Evolutionary conservation across 78 protist genomes (phyloP).

Genomic region (Acrasis kona): DNA sequence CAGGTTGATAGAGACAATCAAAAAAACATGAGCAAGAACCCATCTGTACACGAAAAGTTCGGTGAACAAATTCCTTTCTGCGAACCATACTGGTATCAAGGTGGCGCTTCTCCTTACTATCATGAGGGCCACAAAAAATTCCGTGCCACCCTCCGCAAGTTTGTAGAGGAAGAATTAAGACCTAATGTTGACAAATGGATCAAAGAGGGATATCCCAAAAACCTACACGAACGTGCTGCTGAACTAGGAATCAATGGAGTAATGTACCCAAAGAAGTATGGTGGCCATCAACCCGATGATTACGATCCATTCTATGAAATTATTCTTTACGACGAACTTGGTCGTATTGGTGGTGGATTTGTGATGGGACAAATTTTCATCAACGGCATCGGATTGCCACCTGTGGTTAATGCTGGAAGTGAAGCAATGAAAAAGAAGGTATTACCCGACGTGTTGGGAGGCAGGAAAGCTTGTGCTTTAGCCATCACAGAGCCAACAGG

Average conservation of each 20-base stretch:
- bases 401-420: conserved; percentile 23
- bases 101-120: conserved; percentile 20
- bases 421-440: conserved; percentile 1
- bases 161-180: not conserved
- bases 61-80: conserved; percentile 18
- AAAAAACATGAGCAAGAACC: too few relatives aligned
- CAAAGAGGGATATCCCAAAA: not conserved
- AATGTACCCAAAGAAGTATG: not conserved
- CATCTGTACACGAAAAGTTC: too few relatives aligned
- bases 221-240: not conserved
- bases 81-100: conserved; percentile 17
- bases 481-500: conserved; percentile 6
- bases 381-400: conserved; percentile 41
- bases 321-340: conserved; percentile 23
- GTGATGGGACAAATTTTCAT: conserved; percentile 2
- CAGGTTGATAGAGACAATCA: too few relatives aligned
- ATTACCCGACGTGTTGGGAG: not conserved
- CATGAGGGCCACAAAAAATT: conserved; percentile 5
- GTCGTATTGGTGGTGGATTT: conserved; percentile 8
- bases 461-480: not conserved
- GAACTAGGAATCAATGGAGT: not conserved
- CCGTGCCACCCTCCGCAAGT: not conserved
- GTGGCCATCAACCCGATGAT: conserved; percentile 10
- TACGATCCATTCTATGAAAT: conserved; percentile 34
- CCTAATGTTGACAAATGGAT: not conserved